Evolutionary conservation across 805 yeast genomes (phyloP).

Genomic region (Candida insectorum): DNA sequence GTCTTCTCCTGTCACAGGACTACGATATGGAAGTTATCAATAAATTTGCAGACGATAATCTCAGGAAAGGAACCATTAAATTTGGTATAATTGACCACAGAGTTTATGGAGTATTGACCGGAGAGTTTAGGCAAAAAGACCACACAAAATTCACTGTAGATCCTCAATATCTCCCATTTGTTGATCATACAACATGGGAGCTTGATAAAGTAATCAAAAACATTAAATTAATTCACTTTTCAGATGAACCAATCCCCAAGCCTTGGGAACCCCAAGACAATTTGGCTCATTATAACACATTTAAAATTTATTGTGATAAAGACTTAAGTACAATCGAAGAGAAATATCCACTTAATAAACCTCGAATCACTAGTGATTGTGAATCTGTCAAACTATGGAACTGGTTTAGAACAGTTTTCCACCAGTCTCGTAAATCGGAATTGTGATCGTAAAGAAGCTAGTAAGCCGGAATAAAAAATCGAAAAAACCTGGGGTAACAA

Average conservation of each 20-base stretch:
- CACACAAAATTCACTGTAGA: constrained; percentile 44
- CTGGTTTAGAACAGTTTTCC: constrained; percentile 20
- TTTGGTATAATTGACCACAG: constrained; percentile 47
- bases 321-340: constrained; percentile 13
- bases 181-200: constrained; percentile 29
- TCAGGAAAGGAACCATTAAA: constrained; percentile 11
- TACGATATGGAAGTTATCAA: constrained; percentile 56
- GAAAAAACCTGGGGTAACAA: too few species aligned
- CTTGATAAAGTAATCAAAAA: constrained; percentile 21
- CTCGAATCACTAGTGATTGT: constrained; percentile 24
- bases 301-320: constrained; percentile 23
- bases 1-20: constrained; percentile 28
- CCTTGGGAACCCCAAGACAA: constrained; percentile 49
- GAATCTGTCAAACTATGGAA: constrained; percentile 30
- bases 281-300: constrained; percentile 19
- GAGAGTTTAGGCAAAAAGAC: constrained; percentile 38
- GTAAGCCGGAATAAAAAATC: too few species aligned
- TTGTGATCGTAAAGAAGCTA: too few species aligned
- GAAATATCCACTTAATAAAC: constrained; percentile 20
- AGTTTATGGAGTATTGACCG: constrained; percentile 48
- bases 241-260: constrained; percentile 64
- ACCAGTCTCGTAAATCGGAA: too few species aligned
- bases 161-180: constrained; percentile 39
- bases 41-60: constrained; percentile 27
- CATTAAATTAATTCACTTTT: constrained; percentile 54